phyloP scores from a whole-genome alignment of 177 flowering plant genomes.

The Tripterygium wilfordii region DNA sequence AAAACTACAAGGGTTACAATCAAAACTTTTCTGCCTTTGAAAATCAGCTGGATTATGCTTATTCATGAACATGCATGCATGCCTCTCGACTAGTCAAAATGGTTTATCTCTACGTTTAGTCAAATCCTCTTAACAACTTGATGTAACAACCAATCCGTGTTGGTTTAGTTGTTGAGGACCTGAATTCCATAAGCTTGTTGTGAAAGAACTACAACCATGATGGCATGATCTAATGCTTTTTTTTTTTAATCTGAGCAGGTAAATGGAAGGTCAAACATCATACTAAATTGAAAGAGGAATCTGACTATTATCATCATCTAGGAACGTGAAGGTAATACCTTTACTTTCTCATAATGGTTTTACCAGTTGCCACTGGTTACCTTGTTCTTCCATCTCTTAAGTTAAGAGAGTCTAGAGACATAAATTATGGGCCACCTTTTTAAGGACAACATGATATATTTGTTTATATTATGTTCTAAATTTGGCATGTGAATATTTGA shows the following conservation, averaged over 20 bases:
- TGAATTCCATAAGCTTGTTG: no score
- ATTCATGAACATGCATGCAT: background rate
- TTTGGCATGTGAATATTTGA: slow-evolving; percentile 16
- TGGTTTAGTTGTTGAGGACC: background rate
- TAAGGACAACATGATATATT: background rate
- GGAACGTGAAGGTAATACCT: background rate
- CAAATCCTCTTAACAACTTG: slow-evolving; percentile 11
- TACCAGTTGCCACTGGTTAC: background rate
- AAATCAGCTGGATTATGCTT: slow-evolving; percentile 2
- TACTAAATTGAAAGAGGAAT: slow-evolving; percentile 9
- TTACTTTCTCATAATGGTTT: background rate
- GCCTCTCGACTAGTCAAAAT: slow-evolving; percentile 10
- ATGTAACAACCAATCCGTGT: slow-evolving; percentile 8
- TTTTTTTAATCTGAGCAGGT: background rate
- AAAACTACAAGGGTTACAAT: slow-evolving; percentile 21
- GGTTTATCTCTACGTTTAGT: slow-evolving; percentile 2
- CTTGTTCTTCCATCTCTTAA: background rate
- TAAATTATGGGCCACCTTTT: slow-evolving; percentile 3
- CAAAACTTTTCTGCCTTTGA: slow-evolving; percentile 5
- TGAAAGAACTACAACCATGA: no score
- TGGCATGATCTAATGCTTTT: no score
- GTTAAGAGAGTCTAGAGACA: background rate
- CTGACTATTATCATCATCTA: slow-evolving; percentile 2
- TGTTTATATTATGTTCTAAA: background rate
- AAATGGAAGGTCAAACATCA: slow-evolving; percentile 10